Conservation (phyloP, 495 filamentous ascomycete species). For the Daldinia loculata region DNA sequence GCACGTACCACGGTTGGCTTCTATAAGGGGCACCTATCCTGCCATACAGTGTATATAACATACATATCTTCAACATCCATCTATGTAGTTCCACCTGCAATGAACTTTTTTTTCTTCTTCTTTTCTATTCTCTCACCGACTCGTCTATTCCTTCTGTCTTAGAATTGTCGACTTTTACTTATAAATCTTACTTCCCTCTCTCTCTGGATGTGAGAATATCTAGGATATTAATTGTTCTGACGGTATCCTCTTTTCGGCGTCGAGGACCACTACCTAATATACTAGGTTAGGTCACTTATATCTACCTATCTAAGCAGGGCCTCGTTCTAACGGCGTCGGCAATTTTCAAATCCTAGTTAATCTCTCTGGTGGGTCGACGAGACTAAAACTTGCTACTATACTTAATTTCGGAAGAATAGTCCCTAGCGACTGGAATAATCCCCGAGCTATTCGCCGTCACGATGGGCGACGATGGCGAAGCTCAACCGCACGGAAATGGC, state of each 20-base stretch:
- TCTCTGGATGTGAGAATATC: not conserved
- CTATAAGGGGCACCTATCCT: conserved; percentile 10
- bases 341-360: not conserved
- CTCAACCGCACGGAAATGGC: conserved; percentile 6
- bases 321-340: not conserved
- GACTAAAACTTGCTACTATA: not conserved
- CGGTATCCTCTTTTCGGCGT: not conserved
- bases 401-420: not conserved
- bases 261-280: not conserved
- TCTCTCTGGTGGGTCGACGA: not conserved
- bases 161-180: not conserved
- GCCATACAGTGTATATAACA: not conserved
- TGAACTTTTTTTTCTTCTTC: not conserved
- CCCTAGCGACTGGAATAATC: not conserved
- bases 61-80: conserved; percentile 10
- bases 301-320: not conserved
- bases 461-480: conserved; percentile 2
- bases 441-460: not conserved
- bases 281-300: not conserved
- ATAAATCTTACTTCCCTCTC: not conserved
- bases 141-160: conserved; percentile 2
- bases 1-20: conserved; percentile 25
- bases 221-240: not conserved
- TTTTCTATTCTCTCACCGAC: conserved; percentile 23
- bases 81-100: conserved; percentile 5